These are phyloP conservation scores for Daldinia sp. DNA, from an alignment of 2,329 filamentous ascomycete species.

Conservation along the genomic window DNA sequence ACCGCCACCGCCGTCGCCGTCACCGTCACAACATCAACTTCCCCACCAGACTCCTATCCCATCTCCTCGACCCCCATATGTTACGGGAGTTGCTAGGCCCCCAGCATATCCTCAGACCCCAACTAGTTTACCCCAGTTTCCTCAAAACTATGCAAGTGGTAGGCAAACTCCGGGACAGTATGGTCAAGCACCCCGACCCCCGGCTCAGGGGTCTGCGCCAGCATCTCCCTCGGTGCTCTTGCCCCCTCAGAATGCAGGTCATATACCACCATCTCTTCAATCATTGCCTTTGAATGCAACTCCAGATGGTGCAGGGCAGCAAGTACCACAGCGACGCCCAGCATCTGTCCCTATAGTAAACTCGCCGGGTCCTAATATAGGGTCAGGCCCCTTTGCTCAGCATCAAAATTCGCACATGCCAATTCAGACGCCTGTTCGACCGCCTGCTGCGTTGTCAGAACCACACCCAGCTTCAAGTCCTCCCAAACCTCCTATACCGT, in stretches of 20 bases:
- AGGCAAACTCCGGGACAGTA: constrained; percentile 38
- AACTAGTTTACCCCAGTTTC: constrained; percentile 38
- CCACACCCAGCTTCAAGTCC: constrained; percentile 30
- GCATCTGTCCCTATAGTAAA: constrained; percentile 21
- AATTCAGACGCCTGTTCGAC: constrained; percentile 40
- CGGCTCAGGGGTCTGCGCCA: constrained; percentile 45
- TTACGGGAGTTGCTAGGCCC: constrained; percentile 40
- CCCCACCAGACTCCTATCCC: constrained; percentile 47
- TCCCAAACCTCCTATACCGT: constrained; percentile 35
- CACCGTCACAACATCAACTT: constrained; percentile 35
- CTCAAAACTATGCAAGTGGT: constrained; percentile 38
- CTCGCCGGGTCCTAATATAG: constrained; percentile 29
- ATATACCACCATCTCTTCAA: constrained; percentile 44
- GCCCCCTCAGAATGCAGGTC: constrained; percentile 45
- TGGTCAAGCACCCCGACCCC: constrained; percentile 47
- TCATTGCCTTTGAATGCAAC: constrained; percentile 44
- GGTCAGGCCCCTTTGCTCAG: constrained; percentile 31
- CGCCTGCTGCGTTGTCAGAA: constrained; percentile 34
- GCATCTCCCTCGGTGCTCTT: constrained; percentile 44
- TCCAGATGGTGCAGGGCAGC: constrained; percentile 44
- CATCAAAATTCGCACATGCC: constrained; percentile 32
- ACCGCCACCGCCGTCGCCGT: constrained; percentile 22
- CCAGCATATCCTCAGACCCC: constrained; percentile 41
- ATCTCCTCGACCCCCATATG: constrained; percentile 44
- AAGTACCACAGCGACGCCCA: constrained; percentile 34